phyloP scores from a whole-genome alignment of 1,139 yeast genomes.

The Blastobotrys petasosporus region DNA sequence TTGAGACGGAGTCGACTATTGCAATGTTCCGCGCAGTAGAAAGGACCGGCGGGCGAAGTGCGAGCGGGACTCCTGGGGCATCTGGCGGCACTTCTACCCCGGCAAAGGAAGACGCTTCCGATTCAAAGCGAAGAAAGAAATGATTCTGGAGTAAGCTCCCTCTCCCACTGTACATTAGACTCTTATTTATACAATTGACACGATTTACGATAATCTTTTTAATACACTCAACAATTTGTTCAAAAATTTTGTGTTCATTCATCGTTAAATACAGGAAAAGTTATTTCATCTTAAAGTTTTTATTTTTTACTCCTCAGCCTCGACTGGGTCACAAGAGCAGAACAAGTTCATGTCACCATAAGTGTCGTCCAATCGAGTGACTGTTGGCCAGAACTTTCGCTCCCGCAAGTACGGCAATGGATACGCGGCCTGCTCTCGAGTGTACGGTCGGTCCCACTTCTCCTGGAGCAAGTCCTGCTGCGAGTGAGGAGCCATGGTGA shows the following conservation, averaged over 20 bases:
- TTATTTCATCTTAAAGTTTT: background rate
- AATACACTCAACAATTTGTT: background rate
- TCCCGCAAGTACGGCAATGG: constrained; percentile 69
- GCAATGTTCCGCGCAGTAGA: constrained; percentile 33
- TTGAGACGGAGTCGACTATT: constrained; percentile 33
- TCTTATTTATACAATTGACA: too few species aligned
- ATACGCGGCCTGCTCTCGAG: constrained; percentile 90
- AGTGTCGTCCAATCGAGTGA: constrained; percentile 85
- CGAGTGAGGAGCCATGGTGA: constrained; percentile 92
- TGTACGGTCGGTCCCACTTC: constrained; percentile 84
- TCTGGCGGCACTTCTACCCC: too few species aligned
- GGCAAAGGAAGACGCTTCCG: too few species aligned
- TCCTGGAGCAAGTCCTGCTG: constrained; percentile 64
- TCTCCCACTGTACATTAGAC: too few species aligned
- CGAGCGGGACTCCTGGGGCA: constrained; percentile 12
- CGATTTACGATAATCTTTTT: too few species aligned
- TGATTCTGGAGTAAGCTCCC: too few species aligned
- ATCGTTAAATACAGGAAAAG: background rate
- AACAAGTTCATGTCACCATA: constrained; percentile 89
- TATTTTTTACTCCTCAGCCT: constrained; percentile 16
- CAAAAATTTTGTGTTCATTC: background rate
- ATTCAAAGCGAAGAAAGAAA: too few species aligned
- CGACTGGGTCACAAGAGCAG: constrained; percentile 65
- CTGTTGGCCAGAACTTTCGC: constrained; percentile 93
- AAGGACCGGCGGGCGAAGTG: constrained; percentile 19